Evolutionary conservation across 2,329 filamentous ascomycete genomes (phyloP), one percentile per base, ranked within the genome.

Genomic region (Alternaria sp.): DNA sequence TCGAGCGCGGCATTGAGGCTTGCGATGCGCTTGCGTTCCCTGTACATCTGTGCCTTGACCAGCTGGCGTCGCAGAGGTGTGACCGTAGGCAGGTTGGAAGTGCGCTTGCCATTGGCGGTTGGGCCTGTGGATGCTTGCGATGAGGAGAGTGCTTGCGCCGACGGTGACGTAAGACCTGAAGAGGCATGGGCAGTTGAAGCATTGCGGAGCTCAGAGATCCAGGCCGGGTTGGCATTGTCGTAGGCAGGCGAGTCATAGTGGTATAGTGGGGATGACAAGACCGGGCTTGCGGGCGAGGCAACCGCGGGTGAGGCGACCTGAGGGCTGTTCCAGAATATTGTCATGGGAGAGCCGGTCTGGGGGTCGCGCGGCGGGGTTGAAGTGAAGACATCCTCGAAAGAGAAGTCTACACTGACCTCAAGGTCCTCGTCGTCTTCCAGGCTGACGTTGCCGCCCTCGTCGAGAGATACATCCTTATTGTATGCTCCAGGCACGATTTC

Each of bases 391-490:
- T 69, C 62, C 7, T 62, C 60, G 49, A 72, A 67, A n/a, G 67
- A 70, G 47, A 68, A 70, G 55, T 69, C 66, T 10, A 68, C 52
- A 26, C 66, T 65, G 28, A 55, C 58, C 17, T 58, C 59, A 40
- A 40, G 36, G 36, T 40, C 36, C 36, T 40, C 36, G 36, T 40
- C 36, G 15, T 40, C 36, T 40, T 40, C 36, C n/a, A 17, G n/a
- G 36, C 17, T 15, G 30, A 52, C 21, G 11, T 60, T 45, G 17
- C 54, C 58, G 25, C 55, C 57, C n/a, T 62, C 54, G 23, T 58
- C 25, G 12, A 26, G 21, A n/a, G 30, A 52, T 23, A 15, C 5
- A 10, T 52, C 23, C 25, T 50, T 26, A 15, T 40, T 32, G 21
- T 40, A 19, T 26, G 40, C 25, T 50, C 32, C 15, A 40, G 26